Evolutionary conservation across 1,284 basidiomycete genomes (phyloP).

Genomic region (Salmacisia buchloeana): DNA sequence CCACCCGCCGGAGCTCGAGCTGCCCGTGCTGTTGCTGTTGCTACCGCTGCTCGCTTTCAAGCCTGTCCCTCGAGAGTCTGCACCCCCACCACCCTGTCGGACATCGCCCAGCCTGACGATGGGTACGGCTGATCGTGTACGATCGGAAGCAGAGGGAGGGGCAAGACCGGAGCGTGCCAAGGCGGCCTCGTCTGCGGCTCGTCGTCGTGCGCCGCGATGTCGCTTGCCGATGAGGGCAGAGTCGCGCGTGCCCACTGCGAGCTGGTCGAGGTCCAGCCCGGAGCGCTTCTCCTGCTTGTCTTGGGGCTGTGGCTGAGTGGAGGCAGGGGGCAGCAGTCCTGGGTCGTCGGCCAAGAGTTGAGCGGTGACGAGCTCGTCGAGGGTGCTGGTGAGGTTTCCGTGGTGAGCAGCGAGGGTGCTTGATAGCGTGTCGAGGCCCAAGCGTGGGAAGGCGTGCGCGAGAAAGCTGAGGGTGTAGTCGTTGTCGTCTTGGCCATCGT

Average conservation of each 20-base stretch:
- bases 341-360: background rate
- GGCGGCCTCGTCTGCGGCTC: background rate
- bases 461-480: background rate
- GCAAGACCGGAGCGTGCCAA: background rate
- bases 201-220: background rate
- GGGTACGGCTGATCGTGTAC: background rate
- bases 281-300: background rate
- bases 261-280: background rate
- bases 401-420: background rate
- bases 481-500: background rate
- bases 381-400: background rate
- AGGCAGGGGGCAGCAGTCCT: background rate
- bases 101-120: background rate
- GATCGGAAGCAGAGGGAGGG: background rate
- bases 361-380: slow-evolving; percentile 3
- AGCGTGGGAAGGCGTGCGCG: background rate
- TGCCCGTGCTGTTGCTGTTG: background rate
- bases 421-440: background rate
- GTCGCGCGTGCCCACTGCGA: background rate
- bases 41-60: background rate
- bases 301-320: background rate
- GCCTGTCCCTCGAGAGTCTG: no score
- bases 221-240: background rate
- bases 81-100: background rate
- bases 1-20: background rate